Evolutionary conservation across 345 rosid genomes (phyloP), one percentile per base, ranked within the genome.

Genomic region (Populus alba): DNA sequence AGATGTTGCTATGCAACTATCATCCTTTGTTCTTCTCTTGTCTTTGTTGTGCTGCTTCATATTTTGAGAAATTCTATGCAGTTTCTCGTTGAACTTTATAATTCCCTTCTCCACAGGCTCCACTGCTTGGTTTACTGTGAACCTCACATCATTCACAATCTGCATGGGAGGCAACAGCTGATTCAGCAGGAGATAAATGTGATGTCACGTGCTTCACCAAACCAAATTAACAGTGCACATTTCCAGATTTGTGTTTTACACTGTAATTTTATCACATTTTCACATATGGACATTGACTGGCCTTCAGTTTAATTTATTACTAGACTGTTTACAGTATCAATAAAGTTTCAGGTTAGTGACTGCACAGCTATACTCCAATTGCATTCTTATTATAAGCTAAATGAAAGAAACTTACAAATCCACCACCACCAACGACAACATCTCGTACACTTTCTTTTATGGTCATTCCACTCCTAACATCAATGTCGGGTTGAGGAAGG

Each of bases 81-180:
- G 68, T 82, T 96, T 92, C 86, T 92, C 91, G 76, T 95, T 95
- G 83, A 95, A 93, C 84, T 87, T 92, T 7, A 95, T 89, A 77
- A 97, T 89, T 45, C 98, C 97, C 85, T 97, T 94, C 82, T 97
- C 99, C 86, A 97, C 86, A 45, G 98, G 99, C 84, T 89, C 97
- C 78, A 92, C 98, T 5, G 99, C 99, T 85, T 94, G 98, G 84
- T 88, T 94, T 77, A 97, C 97, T 0, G 99, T 92, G 88, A 92
- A 92, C 85, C 77, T 94, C 82, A 97, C 93, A 82, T 97, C 99
- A 16, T 91, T 91, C 68, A 94, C 97, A 74, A 97, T 94, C 99
- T 94, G 92, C 86, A 87, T 3, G 35, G 77, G 20, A 71, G 68
- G 70, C 53, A 81, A 66, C 8, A 79, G 29, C 29, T 67, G 78